Evolutionary conservation across 2,329 filamentous ascomycete genomes (phyloP), one percentile per base, ranked within the genome.

Genomic region (Ceratocystis papillata): DNA sequence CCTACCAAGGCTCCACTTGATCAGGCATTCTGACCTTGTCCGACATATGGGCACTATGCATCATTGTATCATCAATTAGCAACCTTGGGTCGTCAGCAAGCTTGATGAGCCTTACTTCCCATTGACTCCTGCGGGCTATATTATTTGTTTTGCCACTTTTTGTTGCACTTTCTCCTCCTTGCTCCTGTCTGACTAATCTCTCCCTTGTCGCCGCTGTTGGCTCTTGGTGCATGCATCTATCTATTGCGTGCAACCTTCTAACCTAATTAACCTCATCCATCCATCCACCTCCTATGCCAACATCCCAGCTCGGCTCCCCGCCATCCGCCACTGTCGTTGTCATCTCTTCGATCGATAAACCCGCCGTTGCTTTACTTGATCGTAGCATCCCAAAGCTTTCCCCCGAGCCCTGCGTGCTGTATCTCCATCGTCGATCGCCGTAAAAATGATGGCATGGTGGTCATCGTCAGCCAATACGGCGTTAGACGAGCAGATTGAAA

Each of bases 401-500:
- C 33, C 28, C 48, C 57, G 44, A 45, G 57, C 45, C 57, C 60
- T 12, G 62, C 30, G 17, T n/a, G 30, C 41, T 30, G 61, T 30
- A 41, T 20, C n/a, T 20, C 25, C 48, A 28, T 53, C 22, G 22
- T n/a, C 48, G 15, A 53, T 45, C 25, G 15, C 44, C 37, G n/a
- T 37, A 70, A 79, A 77, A 72, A 88, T 82, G 81, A 96, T 96
- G 92, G 87, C 90, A 74, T 91, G 92, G 81, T 99, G 93, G 93
- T 97, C 96, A 75, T 89, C 88, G 71, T 93, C 90, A 75, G 84
- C 87, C 77, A 90, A 90, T 76, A 89, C 87, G 74, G 90, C 91
- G 78, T 83, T 99, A 77, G 94, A 99, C 77, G 92, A 96, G 78
- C 94, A 97, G 82, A 88, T 99, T 73, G 93, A 96, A 76, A 90